Base-by-base conservation (phyloP, 2,329 filamentous ascomycete species). In the Talaromyces sp. region DNA sequence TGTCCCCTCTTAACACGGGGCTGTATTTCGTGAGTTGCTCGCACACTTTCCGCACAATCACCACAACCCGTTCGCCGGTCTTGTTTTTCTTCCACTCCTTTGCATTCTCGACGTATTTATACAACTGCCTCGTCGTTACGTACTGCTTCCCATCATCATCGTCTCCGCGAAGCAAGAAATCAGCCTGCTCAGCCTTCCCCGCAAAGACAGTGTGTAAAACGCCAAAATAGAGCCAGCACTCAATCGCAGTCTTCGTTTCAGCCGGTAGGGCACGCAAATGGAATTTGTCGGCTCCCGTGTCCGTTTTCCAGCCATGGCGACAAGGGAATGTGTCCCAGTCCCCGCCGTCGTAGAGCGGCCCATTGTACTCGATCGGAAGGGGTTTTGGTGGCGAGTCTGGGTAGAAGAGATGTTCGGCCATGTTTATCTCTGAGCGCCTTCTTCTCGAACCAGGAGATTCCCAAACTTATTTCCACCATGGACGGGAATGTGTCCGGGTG, bases 161-260 rank as follows among this genome's bases (percentile, higher is more conserved):
- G 1, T 47, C 61, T 31, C 27, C 27, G 10, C 13, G n/a, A 43
- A 33, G 41, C 13, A 67, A 33, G 41, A 67, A 67, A 22, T 67
- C 66, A 17, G 61, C 35, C 60, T 67, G 66, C 1, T 67, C 22
- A 3, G 67, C n/a, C 25, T 61, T 47, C n/a, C 37, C 63, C 25
- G 39, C 66, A 37, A 67, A 67, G 3, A 67, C 61, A 25, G 62
- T 33, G 39, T 50, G 39, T 15, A 67, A 49, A 56, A 64, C 66
- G 17, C 66, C 66, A 6, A 66, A 67, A 49, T 67, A 67, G 8
- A 67, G 66, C 66, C 66, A 67, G 27, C 64, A 62, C 33, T 66
- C 66, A 19, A 64, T 47, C 2, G 25, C 43, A 3, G 19, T 52
- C n/a, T 37, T 37, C 33, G 43, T 39, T 27, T 43, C 37, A 3